Conservation (phyloP, 208 protist genomes). For the Leishmania tarentolae region DNA sequence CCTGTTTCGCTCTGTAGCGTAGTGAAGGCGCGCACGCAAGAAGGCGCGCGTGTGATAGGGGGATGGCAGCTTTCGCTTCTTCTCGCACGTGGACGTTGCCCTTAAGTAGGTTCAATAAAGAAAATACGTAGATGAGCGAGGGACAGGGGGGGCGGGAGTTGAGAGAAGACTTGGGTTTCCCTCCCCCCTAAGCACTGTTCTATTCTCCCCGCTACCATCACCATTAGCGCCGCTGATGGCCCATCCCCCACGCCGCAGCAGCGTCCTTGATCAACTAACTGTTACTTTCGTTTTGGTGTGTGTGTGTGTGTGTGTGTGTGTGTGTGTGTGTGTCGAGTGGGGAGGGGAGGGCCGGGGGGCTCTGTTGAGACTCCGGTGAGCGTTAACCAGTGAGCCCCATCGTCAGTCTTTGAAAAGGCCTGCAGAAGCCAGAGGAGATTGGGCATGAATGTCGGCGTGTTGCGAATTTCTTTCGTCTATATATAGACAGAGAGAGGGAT, state of each 20-base stretch:
- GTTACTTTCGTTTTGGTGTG: neutral
- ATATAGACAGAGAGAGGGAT: neutral
- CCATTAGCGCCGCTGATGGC: neutral
- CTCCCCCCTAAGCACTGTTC: neutral
- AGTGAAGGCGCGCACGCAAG: neutral
- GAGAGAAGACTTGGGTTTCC: neutral
- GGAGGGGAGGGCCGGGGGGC: too few relatives aligned
- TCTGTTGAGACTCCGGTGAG: neutral
- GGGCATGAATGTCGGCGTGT: neutral
- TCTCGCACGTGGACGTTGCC: neutral
- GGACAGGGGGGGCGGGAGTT: neutral
- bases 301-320: neutral
- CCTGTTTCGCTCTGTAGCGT: neutral
- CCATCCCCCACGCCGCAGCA: neutral
- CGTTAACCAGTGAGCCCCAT: neutral
- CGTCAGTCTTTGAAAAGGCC: neutral
- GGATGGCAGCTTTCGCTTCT: neutral
- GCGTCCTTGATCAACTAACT: neutral
- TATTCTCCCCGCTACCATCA: neutral
- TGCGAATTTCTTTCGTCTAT: neutral
- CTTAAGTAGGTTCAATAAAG: neutral
- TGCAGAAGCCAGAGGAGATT: neutral
- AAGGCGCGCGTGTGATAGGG: neutral
- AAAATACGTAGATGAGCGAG: neutral
- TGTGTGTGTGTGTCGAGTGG: neutral